Conservation (phyloP, 2,329 filamentous ascomycete genomes). For the Cylindrodendrum hubeiense region DNA sequence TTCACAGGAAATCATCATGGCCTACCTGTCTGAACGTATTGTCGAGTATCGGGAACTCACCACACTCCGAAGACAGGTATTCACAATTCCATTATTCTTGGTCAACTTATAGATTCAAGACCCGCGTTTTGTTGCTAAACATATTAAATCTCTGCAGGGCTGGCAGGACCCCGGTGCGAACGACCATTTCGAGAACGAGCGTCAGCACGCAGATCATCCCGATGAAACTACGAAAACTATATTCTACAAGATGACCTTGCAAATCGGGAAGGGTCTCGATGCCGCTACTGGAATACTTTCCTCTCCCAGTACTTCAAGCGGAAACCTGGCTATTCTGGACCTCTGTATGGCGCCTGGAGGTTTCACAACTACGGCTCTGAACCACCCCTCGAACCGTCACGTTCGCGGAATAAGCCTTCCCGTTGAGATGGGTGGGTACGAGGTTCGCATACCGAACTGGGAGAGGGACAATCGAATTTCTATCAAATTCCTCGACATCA, state of each 20-base stretch:
- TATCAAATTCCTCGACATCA: constrained; percentile 8
- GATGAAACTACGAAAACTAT: neutral
- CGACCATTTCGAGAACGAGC: neutral
- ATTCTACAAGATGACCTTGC: constrained; percentile 1
- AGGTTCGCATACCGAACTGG: neutral
- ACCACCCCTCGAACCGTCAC: neutral
- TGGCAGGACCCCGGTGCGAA: neutral
- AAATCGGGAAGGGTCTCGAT: neutral
- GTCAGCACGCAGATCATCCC: neutral
- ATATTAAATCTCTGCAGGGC: neutral
- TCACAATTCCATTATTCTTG: neutral
- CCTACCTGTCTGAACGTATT: neutral
- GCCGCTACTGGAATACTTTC: neutral
- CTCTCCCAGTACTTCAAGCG: too few relatives aligned
- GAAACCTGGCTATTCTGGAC: neutral
- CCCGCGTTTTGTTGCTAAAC: neutral
- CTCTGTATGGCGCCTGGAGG: constrained; percentile 3
- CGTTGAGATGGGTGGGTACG: neutral
- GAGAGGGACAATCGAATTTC: neutral
- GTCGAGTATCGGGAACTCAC: neutral
- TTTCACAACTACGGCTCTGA: neutral
- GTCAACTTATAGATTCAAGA: neutral
- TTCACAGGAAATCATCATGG: neutral
- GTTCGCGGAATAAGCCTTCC: neutral
- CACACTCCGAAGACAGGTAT: neutral